Evolutionary conservation across 164 flowering plant species (phyloP), one percentile per base, ranked within the genome.

Genomic region (Kalanchoe fedtschenkoi): DNA sequence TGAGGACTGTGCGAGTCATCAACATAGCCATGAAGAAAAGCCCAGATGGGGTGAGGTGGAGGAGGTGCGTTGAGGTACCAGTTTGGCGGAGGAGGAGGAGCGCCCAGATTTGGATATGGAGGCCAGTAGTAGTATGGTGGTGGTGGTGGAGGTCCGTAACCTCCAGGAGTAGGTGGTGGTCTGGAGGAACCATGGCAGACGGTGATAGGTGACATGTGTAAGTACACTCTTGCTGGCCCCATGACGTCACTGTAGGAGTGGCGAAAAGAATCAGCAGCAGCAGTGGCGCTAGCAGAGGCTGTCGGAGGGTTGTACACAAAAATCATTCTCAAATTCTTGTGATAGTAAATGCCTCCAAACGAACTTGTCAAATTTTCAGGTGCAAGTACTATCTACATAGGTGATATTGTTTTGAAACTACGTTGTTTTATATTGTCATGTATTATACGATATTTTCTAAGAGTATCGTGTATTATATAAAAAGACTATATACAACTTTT

Each of bases 21-120:
- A 26, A 32, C 28, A 51, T 30, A 21, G n/a, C 30, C 54, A 47
- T 22, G 54, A 47, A 47, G 32, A 51, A 51, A 51, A 5, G 56
- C 32, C 56, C 56, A 51, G 17, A 51, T 51, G 56, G 56, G 56
- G 56, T 51, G 32, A 51, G 56, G 56, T 17, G 56, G 56, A 51
- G 56, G 56, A n/a, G n/a, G n/a, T n/a, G n/a, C n/a, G n/a, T n/a
- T n/a, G n/a, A n/a, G n/a, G n/a, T n/a, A n/a, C n/a, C n/a, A n/a
- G n/a, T n/a, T n/a, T 10, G 56, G 56, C 56, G 56, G 32, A 24
- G 56, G 56, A 1, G 56, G 56, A n/a, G n/a, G n/a, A n/a, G n/a
- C n/a, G n/a, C n/a, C n/a, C 16, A 28, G 30, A 51, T 51, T 24
- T 22, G 55, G 30, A 8, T 22, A 7, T 0, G 32, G 56, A 10